phyloP scores from a whole-genome alignment of 148 eudicot genomes.

The Cornus kousa region DNA sequence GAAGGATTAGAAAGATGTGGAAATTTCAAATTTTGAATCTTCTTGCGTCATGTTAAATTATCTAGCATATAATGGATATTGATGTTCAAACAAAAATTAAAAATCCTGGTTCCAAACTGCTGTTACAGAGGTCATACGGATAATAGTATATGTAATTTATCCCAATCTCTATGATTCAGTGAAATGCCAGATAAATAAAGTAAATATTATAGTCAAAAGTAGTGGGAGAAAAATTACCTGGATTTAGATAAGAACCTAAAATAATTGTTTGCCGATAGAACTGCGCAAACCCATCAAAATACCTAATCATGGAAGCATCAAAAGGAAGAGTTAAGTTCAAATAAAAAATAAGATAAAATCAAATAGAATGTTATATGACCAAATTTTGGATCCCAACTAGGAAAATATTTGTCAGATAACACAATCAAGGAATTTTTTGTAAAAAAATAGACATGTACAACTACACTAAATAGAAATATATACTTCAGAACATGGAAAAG shows the following conservation, averaged over 20 bases:
- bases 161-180: not conserved
- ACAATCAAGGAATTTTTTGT: not conserved
- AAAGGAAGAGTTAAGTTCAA: not conserved
- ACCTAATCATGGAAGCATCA: constrained; percentile 42
- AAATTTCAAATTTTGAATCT: not conserved
- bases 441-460: not conserved
- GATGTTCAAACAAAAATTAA: no score
- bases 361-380: not conserved
- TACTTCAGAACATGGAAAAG: not conserved
- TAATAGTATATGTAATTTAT: not conserved
- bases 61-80: not conserved
- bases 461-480: not conserved
- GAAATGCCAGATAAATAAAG: not conserved
- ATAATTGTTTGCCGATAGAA: constrained; percentile 91
- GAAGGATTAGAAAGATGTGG: not conserved
- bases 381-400: not conserved
- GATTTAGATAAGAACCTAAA: constrained; percentile 67
- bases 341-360: not conserved
- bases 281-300: constrained; percentile 69
- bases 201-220: not conserved
- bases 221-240: constrained; percentile 47
- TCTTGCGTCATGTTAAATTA: not conserved
- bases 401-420: not conserved
- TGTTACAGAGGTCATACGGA: not conserved
- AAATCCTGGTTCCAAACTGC: not conserved